Evolutionary conservation across 345 rosid species (phyloP), one percentile per base, ranked within the genome.

Genomic region (Limnanthes douglasii): DNA sequence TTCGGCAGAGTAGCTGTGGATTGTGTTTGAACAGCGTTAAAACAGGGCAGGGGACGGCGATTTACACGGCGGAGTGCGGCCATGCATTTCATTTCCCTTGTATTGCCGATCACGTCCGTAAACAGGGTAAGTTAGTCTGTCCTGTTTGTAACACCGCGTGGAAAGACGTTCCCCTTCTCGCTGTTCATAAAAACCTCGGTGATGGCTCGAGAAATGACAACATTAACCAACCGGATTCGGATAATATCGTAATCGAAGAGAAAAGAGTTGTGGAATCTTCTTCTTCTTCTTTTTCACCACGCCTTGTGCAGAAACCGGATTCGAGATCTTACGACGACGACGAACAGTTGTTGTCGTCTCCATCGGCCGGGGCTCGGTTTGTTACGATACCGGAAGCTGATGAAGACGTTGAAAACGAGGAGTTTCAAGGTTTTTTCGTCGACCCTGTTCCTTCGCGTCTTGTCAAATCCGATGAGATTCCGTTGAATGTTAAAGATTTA

Each of bases 81-180:
- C 95, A 86, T 51, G 59, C 57, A 18, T 86, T 86, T 49, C 97
- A 86, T 45, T 82, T 78, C 39, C 75, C 82, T n/a, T 86, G 95
- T 54, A 51, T 86, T 15, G 66, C 72, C 6, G 61, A 65, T 3
- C 82, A 73, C 21, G 75, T 73, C 17, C 59, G 72, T 21, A 65
- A 63, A n/a, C 64, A 66, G 17, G 68, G 57, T 13, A 61, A 39
- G 5, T 74, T 78, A 10, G 43, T 73, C 37, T 86, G 93, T 49
- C 97, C 97, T 5, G 77, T 86, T 18, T 86, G 97, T 54, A 67
- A 48, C 51, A 42, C 72, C 15, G 18, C 66, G 17, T 78, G 97
- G 97, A 69, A 68, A 51, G 78, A 82, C 35, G 65, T 68, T 2
- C 82, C 88, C 16, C 50, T 82, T 14, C 78, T 70, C 35, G 59